Evolutionary conservation across 805 yeast genomes (phyloP), one percentile per base, ranked within the genome.

Genomic region (Yarrowia sp.): DNA sequence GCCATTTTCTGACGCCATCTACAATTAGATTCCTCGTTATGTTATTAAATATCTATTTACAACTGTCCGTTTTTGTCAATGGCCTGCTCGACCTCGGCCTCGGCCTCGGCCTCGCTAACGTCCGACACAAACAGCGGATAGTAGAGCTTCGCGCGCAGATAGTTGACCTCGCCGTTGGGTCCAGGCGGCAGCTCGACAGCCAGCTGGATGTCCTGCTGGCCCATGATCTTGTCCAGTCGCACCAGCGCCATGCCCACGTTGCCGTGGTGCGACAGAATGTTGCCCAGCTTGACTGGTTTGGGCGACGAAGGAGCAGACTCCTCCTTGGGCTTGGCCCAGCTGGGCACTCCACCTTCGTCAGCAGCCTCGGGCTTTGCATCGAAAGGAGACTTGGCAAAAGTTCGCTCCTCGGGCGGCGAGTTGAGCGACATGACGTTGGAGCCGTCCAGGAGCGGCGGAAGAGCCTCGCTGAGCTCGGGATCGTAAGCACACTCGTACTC

Each of bases 181-280:
- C 58, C 58, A 9, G 46, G 61, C 2, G 60, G 60, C n/a, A 70
- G 27, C 53, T 72, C 73, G 24, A 77, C 64, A 46, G 67, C 68
- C 55, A 73, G 72, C 59, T 63, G 71, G 67, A 65, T 74, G 31
- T 69, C 74, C 64, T 72, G 74, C 71, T 61, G 72, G 22, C 69
- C 69, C 41, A 32, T 44, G 65, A 75, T 76, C 71, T 74, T 79
- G 69, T 77, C 86, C 63, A 73, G 75, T 65, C 79, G 79, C 13
- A 88, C 77, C 46, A 85, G 72, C 4, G 89, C 86, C 12, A 90
- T 78, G 0, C 96, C 97, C 22, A 81, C 70, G 64, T 85, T 82
- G 2, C 83, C 87, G 22, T 81, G 71, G 2, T 55, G 46, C 12
- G 47, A 38, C 3, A 55, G 21, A 36, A 55, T 31, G 38, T 38